Conservation (phyloP, 2,329 filamentous ascomycete species). For the Emmonsia crescens region DNA sequence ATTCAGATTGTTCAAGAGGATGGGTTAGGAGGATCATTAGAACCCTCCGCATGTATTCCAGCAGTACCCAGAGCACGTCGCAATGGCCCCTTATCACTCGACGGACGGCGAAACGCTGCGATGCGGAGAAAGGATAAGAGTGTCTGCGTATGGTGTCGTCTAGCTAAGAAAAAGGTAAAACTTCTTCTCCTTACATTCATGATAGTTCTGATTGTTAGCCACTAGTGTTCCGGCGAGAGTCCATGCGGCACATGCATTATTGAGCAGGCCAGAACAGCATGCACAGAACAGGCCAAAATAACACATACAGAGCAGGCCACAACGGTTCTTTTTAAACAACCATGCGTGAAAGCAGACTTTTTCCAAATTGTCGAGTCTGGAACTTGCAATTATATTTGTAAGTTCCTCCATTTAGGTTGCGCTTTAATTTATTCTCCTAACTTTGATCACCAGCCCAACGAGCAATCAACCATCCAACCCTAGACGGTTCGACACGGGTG, state of each 20-base stretch:
- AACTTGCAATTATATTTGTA: conserved; percentile 38
- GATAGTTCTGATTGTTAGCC: conserved; percentile 8
- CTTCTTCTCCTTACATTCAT: conserved; percentile 1
- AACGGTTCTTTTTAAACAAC: conserved; percentile 30
- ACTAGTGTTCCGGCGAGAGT: conserved; percentile 31
- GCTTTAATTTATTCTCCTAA: conserved; percentile 1
- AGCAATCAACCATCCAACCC: conserved; percentile 32
- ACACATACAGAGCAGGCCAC: not conserved
- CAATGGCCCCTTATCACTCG: conserved; percentile 31
- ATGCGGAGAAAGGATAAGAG: conserved; percentile 34
- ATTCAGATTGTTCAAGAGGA: conserved; percentile 36
- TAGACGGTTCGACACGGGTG: conserved; percentile 25
- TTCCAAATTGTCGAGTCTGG: conserved; percentile 35
- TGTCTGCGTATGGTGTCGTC: conserved; percentile 34
- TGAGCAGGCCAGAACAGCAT: conserved; percentile 15
- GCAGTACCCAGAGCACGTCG: conserved; percentile 33
- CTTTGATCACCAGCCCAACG: conserved; percentile 26
- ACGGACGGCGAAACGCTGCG: conserved; percentile 31
- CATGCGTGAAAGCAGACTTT: conserved; percentile 35
- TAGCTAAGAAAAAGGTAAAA: conserved; percentile 35
- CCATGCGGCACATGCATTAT: conserved; percentile 34
- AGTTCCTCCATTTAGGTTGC: conserved; percentile 5
- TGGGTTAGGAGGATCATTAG: conserved; percentile 31
- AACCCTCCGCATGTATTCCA: conserved; percentile 30
- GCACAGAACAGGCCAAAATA: not conserved